A percentile compares a stretch with the other conserved stretches of the same genome.
These are phyloP conservation scores for Aspergillus incahuasiensis DNA, from an alignment of 495 filamentous ascomycete genomes.

Conservation along the genomic window DNA sequence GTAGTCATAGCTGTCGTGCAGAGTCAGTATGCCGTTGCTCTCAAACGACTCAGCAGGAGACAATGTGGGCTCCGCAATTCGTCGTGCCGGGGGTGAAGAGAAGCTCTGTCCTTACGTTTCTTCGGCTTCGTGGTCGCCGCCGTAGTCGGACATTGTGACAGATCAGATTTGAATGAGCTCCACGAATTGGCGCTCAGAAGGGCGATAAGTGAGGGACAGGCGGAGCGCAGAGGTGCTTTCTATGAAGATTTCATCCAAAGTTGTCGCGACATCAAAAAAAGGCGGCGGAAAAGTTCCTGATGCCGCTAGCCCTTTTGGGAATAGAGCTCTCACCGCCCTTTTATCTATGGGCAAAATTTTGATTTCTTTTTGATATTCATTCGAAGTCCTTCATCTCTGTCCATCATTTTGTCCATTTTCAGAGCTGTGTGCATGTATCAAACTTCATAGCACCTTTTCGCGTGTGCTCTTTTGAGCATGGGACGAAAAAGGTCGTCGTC, in stretches of 20 bases:
- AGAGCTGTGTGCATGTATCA: neutral
- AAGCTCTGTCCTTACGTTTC: constrained; percentile 40
- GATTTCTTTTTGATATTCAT: constrained; percentile 18
- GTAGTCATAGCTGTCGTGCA: constrained; percentile 43
- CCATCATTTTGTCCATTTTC: neutral
- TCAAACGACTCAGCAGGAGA: neutral
- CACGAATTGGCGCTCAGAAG: neutral
- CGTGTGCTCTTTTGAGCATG: constrained; percentile 19
- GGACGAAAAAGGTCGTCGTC: constrained; percentile 30
- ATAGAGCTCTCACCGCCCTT: constrained; percentile 27
- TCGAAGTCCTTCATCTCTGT: constrained; percentile 6
- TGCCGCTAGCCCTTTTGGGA: constrained; percentile 29
- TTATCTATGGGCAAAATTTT: constrained; percentile 31
- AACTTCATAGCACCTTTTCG: neutral
- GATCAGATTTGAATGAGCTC: constrained; percentile 4
- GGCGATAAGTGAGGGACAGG: constrained; percentile 15
- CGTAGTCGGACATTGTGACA: constrained; percentile 79
- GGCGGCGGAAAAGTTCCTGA: constrained; percentile 39
- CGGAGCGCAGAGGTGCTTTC: constrained; percentile 11
- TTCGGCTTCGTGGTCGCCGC: constrained; percentile 64
- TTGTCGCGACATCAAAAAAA: constrained; percentile 26
- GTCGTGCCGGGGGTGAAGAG: neutral
- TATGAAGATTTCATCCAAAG: constrained; percentile 16
- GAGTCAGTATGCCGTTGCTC: constrained; percentile 15
- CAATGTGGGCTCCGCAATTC: neutral